Evolutionary conservation across 2,329 filamentous ascomycete species (phyloP).

Genomic region (Colletotrichum sp.): DNA sequence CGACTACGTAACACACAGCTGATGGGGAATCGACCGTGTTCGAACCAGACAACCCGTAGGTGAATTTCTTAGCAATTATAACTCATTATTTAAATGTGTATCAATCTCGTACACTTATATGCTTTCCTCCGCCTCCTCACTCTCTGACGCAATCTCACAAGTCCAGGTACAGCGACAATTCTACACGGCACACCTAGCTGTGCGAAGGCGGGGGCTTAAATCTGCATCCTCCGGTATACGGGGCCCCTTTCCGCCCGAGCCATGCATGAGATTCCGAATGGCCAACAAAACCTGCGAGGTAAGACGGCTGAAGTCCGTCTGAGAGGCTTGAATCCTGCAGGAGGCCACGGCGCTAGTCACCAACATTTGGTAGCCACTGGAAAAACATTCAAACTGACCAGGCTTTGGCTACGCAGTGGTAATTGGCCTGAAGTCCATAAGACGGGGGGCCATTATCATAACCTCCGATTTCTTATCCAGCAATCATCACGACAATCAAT

Average conservation of each 20-base stretch:
- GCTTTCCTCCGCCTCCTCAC: background rate
- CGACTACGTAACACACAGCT: background rate
- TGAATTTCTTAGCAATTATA: background rate
- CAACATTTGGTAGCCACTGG: background rate
- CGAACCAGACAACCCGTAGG: background rate
- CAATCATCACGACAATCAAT: background rate
- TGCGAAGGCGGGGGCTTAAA: background rate
- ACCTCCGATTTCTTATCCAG: background rate
- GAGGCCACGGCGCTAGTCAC: background rate
- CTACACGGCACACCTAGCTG: background rate
- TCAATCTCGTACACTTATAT: background rate
- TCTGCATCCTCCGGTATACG: background rate
- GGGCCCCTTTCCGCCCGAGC: background rate
- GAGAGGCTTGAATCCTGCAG: background rate
- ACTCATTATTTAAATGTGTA: background rate
- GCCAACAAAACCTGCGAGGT: background rate
- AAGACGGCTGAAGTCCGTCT: background rate
- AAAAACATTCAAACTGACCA: background rate
- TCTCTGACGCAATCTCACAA: background rate
- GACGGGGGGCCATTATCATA: background rate
- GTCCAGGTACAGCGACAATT: background rate
- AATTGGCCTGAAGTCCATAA: background rate
- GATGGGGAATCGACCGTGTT: background rate
- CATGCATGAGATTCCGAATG: background rate
- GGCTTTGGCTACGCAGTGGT: background rate